A percentile compares a stretch with the other conserved stretches of the same genome.
Conservation (phyloP, 1,139 yeast genomes). For the Geotrichum reessii region DNA sequence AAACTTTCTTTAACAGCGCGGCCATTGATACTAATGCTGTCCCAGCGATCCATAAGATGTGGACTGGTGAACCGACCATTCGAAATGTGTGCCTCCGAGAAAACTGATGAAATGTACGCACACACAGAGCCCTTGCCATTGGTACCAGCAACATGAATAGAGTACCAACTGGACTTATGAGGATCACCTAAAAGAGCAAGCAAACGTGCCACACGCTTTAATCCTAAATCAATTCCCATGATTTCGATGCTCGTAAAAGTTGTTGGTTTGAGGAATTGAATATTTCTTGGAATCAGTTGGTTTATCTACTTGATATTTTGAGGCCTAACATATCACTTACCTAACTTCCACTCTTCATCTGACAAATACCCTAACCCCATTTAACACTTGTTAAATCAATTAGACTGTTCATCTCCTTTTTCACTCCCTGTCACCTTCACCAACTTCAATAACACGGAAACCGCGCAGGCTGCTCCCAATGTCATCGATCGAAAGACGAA, state of each 20-base stretch:
- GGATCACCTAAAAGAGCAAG: conserved; percentile 63
- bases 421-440: background rate
- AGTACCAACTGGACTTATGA: conserved; percentile 48
- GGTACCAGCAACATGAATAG: conserved; percentile 87
- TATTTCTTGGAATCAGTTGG: background rate
- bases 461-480: background rate
- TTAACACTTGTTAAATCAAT: conserved; percentile 16
- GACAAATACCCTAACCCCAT: conserved; percentile 12
- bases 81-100: conserved; percentile 45
- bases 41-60: conserved; percentile 66
- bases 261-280: background rate
- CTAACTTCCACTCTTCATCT: background rate
- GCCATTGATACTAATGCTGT: conserved; percentile 65
- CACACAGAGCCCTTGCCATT: conserved; percentile 93
- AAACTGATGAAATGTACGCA: conserved; percentile 63
- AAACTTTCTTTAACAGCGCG: conserved; percentile 45
- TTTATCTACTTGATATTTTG: background rate
- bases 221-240: conserved; percentile 52
- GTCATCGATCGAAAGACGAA: conserved; percentile 41
- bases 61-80: conserved; percentile 88
- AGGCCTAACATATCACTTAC: background rate
- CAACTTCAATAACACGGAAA: background rate
- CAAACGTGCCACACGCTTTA: conserved; percentile 54
- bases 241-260: background rate
- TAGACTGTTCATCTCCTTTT: conserved; percentile 7